Evolutionary conservation across 805 yeast genomes (phyloP).

Genomic region (Ogataea allantospora): DNA sequence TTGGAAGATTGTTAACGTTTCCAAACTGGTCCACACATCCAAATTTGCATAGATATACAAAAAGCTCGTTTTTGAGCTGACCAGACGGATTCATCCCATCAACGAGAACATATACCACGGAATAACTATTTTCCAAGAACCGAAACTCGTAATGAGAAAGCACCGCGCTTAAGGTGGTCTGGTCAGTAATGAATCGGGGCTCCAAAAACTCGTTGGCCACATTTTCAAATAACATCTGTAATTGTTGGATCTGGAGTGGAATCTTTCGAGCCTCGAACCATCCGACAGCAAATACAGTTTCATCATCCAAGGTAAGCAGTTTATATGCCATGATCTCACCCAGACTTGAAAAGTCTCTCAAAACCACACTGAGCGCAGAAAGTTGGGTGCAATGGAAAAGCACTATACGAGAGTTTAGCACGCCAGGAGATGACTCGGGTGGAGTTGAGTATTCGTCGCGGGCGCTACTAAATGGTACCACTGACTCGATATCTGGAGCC

Average conservation of each 20-base stretch:
- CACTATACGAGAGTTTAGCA: slow-evolving; percentile 16
- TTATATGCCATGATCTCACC: slow-evolving; percentile 19
- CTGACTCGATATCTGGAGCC: slow-evolving; percentile 5
- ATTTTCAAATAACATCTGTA: slow-evolving; percentile 16
- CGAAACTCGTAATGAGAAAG: slow-evolving; percentile 21
- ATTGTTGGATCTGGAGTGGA: slow-evolving; percentile 16
- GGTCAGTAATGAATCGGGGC: slow-evolving; percentile 7
- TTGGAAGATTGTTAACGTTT: slow-evolving; percentile 6
- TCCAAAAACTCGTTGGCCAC: slow-evolving; percentile 8
- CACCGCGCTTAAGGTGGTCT: slow-evolving; percentile 13
- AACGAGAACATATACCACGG: slow-evolving; percentile 20
- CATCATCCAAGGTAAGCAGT: slow-evolving; percentile 6
- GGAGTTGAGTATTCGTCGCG: not conserved
- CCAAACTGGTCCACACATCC: slow-evolving; percentile 24
- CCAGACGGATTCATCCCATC: slow-evolving; percentile 4
- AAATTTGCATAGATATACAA: slow-evolving; percentile 21
- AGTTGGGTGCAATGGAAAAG: slow-evolving; percentile 13
- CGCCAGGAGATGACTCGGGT: slow-evolving; percentile 1
- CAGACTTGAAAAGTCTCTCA: slow-evolving; percentile 13
- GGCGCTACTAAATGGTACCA: slow-evolving; percentile 4
- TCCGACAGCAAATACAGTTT: slow-evolving; percentile 21
- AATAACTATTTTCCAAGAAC: slow-evolving; percentile 25
- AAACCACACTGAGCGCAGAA: slow-evolving; percentile 10
- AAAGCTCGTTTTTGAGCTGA: slow-evolving; percentile 18
- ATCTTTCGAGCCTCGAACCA: slow-evolving; percentile 32